Evolutionary conservation across 176 grass and related monocot species (phyloP).

Genomic region (Oryza officinalis): DNA sequence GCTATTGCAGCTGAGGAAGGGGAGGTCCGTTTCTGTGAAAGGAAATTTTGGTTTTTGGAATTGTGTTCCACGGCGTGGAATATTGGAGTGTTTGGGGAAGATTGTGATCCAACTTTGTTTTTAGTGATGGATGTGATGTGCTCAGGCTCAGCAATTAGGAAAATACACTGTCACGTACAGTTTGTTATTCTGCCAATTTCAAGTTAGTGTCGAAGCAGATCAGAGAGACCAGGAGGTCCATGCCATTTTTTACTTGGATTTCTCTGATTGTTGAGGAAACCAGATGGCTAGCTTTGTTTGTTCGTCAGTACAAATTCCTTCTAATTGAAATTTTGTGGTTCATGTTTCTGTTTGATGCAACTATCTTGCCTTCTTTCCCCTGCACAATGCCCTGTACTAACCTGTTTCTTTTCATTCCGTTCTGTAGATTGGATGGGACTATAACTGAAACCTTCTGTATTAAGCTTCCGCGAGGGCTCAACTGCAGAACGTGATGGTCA

Average conservation of each 20-base stretch:
- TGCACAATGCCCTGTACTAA: neutral
- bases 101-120: neutral
- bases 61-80: neutral
- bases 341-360: neutral
- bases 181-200: neutral
- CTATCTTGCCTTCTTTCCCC: neutral
- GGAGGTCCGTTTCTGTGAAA: neutral
- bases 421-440: neutral
- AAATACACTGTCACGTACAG: neutral
- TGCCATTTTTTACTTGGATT: neutral
- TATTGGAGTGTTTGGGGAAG: neutral
- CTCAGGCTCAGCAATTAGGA: neutral
- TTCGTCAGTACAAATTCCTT: neutral
- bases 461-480: neutral
- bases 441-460: constrained; percentile 11
- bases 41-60: neutral
- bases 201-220: neutral
- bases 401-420: neutral
- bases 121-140: neutral
- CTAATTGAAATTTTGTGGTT: neutral
- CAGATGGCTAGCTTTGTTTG: neutral
- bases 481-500: constrained; percentile 29
- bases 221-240: neutral
- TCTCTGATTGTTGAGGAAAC: neutral
- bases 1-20: neutral